A percentile compares a stretch with the other conserved stretches of the same genome.
These are phyloP conservation scores for Zygnema cylindricum DNA, from an alignment of 139 green algal species.

Conservation along the genomic window DNA sequence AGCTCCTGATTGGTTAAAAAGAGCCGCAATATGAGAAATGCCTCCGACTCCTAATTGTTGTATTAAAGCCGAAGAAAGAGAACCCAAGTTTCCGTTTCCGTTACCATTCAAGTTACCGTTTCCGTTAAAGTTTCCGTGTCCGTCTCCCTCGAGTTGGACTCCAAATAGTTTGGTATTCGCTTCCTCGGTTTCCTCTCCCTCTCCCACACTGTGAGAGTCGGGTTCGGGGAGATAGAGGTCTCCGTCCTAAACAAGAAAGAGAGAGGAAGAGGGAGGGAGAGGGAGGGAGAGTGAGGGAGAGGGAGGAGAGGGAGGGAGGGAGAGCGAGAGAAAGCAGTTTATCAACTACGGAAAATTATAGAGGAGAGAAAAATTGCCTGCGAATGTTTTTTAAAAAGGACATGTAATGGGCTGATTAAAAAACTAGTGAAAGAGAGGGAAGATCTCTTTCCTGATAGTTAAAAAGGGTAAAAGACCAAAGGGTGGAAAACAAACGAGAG, in stretches of 20 bases:
- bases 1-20: background rate
- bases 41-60: background rate
- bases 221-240: conserved; percentile 19
- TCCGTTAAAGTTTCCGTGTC: background rate
- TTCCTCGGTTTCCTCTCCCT: background rate
- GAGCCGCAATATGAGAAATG: background rate
- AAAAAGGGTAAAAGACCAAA: no score
- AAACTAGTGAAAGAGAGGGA: no score
- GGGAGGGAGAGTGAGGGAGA: background rate
- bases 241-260: background rate
- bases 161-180: conserved; percentile 31
- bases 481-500: no score
- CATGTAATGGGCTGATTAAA: no score
- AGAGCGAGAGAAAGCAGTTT: no score
- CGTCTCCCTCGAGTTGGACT: conserved; percentile 5
- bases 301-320: background rate
- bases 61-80: background rate
- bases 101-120: background rate
- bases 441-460: no score
- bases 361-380: no score
- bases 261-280: conserved; percentile 16
- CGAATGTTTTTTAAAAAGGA: no score
- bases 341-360: no score
- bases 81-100: background rate
- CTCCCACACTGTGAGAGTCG: background rate